A percentile compares a stretch with the other conserved stretches of the same genome.
phyloP scores from a whole-genome alignment of 129 eudicot species.

The Scalesia atractyloides region DNA sequence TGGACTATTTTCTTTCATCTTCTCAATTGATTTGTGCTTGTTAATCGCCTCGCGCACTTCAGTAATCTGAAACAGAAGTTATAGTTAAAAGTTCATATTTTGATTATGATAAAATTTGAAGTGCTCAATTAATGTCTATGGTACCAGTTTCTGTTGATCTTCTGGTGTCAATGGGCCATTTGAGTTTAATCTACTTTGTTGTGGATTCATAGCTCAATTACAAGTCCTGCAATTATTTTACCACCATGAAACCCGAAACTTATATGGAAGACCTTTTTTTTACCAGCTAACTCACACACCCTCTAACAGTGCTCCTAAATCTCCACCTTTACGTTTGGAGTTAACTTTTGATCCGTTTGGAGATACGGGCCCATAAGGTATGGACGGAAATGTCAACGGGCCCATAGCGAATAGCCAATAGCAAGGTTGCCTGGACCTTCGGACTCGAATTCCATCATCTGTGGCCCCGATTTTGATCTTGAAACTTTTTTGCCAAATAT shows the following conservation, averaged over 20 bases:
- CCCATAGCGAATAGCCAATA: too few relatives aligned
- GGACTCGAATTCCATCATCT: too few relatives aligned
- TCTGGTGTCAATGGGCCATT: slow-evolving; percentile 32
- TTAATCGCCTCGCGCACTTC: slow-evolving; percentile 59
- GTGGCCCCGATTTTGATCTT: too few relatives aligned
- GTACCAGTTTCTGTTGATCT: slow-evolving; percentile 43
- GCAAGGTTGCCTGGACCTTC: too few relatives aligned
- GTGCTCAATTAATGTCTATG: background rate
- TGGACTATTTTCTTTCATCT: slow-evolving; percentile 37
- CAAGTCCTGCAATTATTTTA: slow-evolving; percentile 10
- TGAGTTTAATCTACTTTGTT: slow-evolving; percentile 29
- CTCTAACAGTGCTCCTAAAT: too few relatives aligned
- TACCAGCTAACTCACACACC: background rate
- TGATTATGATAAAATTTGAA: background rate
- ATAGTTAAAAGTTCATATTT: background rate
- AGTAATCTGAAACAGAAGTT: slow-evolving; percentile 25
- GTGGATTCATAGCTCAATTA: slow-evolving; percentile 32
- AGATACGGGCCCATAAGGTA: too few relatives aligned
- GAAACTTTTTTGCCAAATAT: too few relatives aligned
- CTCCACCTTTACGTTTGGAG: too few relatives aligned
- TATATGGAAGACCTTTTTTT: background rate
- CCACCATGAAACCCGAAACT: background rate
- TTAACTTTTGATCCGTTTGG: too few relatives aligned
- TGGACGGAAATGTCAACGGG: too few relatives aligned
- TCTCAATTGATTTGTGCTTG: slow-evolving; percentile 42